These are phyloP conservation scores for Torulaspora franciscae DNA, from an alignment of 805 yeast species.

Conservation along the genomic window DNA sequence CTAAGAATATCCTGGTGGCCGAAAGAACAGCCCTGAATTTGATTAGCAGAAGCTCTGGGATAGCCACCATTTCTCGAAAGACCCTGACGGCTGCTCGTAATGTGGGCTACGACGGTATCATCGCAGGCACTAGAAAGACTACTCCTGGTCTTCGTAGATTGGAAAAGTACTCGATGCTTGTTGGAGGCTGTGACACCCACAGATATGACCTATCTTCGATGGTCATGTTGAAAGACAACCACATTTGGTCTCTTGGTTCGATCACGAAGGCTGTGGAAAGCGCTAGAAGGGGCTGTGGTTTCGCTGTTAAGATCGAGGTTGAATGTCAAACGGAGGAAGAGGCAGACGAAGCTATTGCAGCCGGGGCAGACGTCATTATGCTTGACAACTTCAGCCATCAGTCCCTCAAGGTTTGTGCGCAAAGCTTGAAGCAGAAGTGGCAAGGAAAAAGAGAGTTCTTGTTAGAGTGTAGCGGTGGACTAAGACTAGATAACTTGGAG, in stretches of 20 bases:
- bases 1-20: constrained; percentile 69
- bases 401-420: constrained; percentile 61
- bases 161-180: constrained; percentile 91
- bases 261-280: constrained; percentile 74
- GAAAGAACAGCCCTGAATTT: constrained; percentile 84
- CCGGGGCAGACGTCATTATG: constrained; percentile 96
- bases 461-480: constrained; percentile 90
- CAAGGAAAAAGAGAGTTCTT: constrained; percentile 46
- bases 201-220: constrained; percentile 85
- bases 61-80: constrained; percentile 67
- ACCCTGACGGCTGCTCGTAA: constrained; percentile 58
- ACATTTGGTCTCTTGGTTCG: constrained; percentile 88
- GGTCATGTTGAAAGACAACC: constrained; percentile 97
- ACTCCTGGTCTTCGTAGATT: constrained; percentile 88
- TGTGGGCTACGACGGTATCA: constrained; percentile 70
- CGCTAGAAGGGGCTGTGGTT: constrained; percentile 82
- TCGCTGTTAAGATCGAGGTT: constrained; percentile 85
- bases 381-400: constrained; percentile 78
- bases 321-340: constrained; percentile 82
- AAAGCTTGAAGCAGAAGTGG: constrained; percentile 55
- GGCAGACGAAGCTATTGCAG: constrained; percentile 86
- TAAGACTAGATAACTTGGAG: constrained; percentile 61
- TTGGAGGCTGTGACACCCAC: constrained; percentile 92
- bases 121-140: constrained; percentile 96
- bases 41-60: constrained; percentile 77